phyloP scores from a whole-genome alignment of 495 filamentous ascomycete genomes.

The Cudoniella acicularis region DNA sequence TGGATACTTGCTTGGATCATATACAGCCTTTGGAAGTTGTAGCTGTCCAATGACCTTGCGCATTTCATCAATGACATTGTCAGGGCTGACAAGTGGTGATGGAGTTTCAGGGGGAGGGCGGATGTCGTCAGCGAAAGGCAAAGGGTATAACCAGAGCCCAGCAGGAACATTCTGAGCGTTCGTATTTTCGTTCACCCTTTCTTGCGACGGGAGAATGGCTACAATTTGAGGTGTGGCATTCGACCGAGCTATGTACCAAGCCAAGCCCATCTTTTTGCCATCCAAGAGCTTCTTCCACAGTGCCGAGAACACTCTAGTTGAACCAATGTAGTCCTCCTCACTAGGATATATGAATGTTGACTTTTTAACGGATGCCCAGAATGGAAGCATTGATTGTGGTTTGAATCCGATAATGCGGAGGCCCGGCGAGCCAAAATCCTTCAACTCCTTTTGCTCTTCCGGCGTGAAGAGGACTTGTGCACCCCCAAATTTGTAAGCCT shows the following conservation, averaged over 20 bases:
- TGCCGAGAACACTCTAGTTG: conserved; percentile 87
- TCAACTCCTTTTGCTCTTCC: conserved; percentile 74
- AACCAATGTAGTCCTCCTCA: conserved; percentile 85
- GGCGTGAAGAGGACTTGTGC: conserved; percentile 81
- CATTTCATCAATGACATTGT: conserved; percentile 77
- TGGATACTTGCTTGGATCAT: conserved; percentile 82
- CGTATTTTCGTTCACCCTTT: conserved; percentile 55
- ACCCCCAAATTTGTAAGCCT: conserved; percentile 94
- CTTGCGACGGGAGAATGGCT: conserved; percentile 72
- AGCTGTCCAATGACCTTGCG: conserved; percentile 75
- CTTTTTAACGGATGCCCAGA: conserved; percentile 83
- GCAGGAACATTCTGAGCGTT: conserved; percentile 55
- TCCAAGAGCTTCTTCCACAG: conserved; percentile 81
- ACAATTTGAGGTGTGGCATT: conserved; percentile 76
- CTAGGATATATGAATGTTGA: conserved; percentile 93
- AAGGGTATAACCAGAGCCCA: conserved; percentile 83
- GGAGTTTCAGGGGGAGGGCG: conserved; percentile 59
- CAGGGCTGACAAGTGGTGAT: conserved; percentile 55
- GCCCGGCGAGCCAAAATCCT: conserved; percentile 73
- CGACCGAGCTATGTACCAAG: conserved; percentile 82
- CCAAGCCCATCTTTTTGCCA: conserved; percentile 73
- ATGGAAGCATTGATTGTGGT: conserved; percentile 64
- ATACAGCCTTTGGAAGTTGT: conserved; percentile 81
- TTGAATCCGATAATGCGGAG: conserved; percentile 97
- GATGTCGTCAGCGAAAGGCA: conserved; percentile 91